Conservation (phyloP, 768 basidiomycete species). For the Lactarius hatsudake region DNA sequence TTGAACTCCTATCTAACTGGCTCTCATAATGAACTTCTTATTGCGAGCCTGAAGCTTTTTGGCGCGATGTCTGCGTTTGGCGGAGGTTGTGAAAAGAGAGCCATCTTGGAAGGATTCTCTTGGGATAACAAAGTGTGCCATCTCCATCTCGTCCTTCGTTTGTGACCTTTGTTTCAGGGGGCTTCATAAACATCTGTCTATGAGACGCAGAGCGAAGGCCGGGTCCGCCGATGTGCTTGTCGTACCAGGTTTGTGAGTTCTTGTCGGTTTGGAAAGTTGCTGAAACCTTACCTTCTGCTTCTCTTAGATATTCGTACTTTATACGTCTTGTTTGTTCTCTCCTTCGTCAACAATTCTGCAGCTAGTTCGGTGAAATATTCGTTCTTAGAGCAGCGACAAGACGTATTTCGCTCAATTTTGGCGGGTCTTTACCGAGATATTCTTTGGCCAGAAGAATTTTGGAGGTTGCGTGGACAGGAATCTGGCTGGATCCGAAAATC, state of each 20-base stretch:
- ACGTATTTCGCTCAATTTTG: conserved; percentile 65
- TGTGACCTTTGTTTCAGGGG: conserved; percentile 40
- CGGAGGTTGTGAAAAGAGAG: conserved; percentile 61
- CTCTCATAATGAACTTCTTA: conserved; percentile 59
- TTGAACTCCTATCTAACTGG: conserved; percentile 63
- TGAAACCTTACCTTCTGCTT: not conserved
- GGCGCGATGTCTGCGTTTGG: conserved; percentile 60
- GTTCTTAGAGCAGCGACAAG: conserved; percentile 71
- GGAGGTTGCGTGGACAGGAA: conserved; percentile 70
- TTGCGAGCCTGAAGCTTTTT: conserved; percentile 64
- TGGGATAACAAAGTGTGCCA: conserved; percentile 72
- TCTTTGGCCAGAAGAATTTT: conserved; percentile 58
- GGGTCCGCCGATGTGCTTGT: conserved; percentile 41
- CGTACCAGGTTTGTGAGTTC: conserved; percentile 52
- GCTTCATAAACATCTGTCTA: conserved; percentile 61
- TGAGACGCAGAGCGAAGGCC: conserved; percentile 61
- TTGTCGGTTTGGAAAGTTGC: not conserved
- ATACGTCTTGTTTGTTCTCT: conserved; percentile 69
- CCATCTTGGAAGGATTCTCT: conserved; percentile 63
- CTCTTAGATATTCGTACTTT: conserved; percentile 73
- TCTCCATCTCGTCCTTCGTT: not conserved
- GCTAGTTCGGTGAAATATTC: conserved; percentile 52
- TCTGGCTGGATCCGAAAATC: conserved; percentile 73
- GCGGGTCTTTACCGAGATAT: conserved; percentile 71
- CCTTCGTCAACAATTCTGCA: conserved; percentile 56